These are phyloP conservation scores for Psilocybe tampanensis DNA, from an alignment of 768 basidiomycete genomes.

Conservation along the genomic window DNA sequence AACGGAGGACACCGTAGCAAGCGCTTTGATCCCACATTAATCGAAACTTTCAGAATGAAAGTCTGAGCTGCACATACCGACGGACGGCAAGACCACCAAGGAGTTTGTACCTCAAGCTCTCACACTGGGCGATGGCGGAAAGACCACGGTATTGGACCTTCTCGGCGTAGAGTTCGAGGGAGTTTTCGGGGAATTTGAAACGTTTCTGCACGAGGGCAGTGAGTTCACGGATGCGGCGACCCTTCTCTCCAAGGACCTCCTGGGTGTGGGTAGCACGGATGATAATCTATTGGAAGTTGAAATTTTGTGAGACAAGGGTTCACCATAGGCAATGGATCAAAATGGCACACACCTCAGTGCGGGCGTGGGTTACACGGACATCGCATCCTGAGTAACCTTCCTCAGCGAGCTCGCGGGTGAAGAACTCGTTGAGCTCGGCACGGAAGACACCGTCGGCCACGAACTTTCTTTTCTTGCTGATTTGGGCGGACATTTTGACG, in stretches of 20 bases:
- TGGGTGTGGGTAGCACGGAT: conserved; percentile 99
- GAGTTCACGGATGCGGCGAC: conserved; percentile 97
- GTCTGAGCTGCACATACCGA: conserved; percentile 61
- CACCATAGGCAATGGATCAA: not conserved
- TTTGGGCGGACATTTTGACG: conserved; percentile 74
- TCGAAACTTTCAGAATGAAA: not conserved
- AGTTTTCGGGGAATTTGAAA: conserved; percentile 99
- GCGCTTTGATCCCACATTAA: conserved; percentile 20
- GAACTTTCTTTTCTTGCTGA: conserved; percentile 99
- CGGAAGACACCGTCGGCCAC: conserved; percentile 99
- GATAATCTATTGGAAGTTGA: conserved; percentile 70
- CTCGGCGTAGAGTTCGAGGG: conserved; percentile 98
- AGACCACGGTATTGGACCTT: conserved; percentile 99
- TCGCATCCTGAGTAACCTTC: conserved; percentile 99
- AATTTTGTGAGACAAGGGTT: conserved; percentile 1
- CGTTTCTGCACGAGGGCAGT: conserved; percentile 98
- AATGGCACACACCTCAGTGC: conserved; percentile 75
- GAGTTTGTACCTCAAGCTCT: conserved; percentile 97
- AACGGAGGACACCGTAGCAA: conserved; percentile 99
- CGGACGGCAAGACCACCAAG: conserved; percentile 99
- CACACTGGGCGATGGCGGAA: conserved; percentile 98
- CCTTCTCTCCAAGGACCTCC: conserved; percentile 99
- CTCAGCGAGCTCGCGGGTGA: conserved; percentile 95
- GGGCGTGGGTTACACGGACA: conserved; percentile 98
- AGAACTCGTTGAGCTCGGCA: conserved; percentile 99